phyloP scores from a whole-genome alignment of 2,329 filamentous ascomycete genomes.

The Tolypocladium amazonense region DNA sequence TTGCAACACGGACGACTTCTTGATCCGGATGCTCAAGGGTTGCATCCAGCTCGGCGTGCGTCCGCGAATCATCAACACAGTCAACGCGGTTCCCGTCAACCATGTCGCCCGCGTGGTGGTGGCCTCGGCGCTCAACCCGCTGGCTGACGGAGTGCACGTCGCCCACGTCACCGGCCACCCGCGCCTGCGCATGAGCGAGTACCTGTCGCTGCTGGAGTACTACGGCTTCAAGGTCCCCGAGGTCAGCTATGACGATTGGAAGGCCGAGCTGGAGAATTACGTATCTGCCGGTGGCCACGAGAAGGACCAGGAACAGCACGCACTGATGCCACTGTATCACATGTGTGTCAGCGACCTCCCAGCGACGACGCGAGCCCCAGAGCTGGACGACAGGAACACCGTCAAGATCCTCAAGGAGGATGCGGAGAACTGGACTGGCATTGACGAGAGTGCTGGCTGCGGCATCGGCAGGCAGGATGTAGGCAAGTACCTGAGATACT shows the following conservation, averaged over 20 bases:
- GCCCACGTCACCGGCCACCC: conserved; percentile 74
- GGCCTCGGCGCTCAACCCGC: too few relatives aligned
- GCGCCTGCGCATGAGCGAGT: conserved; percentile 67
- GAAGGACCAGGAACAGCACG: conserved; percentile 17
- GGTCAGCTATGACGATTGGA: conserved; percentile 49
- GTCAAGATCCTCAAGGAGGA: too few relatives aligned
- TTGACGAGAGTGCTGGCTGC: too few relatives aligned
- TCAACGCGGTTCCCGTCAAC: conserved; percentile 81
- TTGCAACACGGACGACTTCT: conserved; percentile 79
- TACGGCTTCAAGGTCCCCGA: conserved; percentile 69
- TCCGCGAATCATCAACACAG: conserved; percentile 72
- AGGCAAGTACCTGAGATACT: too few relatives aligned
- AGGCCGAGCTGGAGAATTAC: conserved; percentile 16
- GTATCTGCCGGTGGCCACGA: conserved; percentile 13
- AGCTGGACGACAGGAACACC: conserved; percentile 55
- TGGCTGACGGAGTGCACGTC: conserved; percentile 43
- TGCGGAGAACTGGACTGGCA: too few relatives aligned
- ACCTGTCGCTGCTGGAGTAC: conserved; percentile 53
- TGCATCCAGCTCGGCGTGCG: conserved; percentile 68
- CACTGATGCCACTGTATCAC: conserved; percentile 55
- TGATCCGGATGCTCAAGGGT: conserved; percentile 78
- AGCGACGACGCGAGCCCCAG: conserved; percentile 55
- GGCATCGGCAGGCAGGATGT: too few relatives aligned
- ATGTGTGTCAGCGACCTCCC: conserved; percentile 61
- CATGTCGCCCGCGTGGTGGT: conserved; percentile 76